Base-by-base conservation (phyloP, 2,329 filamentous ascomycete species). In the Fusarium acutatum region DNA sequence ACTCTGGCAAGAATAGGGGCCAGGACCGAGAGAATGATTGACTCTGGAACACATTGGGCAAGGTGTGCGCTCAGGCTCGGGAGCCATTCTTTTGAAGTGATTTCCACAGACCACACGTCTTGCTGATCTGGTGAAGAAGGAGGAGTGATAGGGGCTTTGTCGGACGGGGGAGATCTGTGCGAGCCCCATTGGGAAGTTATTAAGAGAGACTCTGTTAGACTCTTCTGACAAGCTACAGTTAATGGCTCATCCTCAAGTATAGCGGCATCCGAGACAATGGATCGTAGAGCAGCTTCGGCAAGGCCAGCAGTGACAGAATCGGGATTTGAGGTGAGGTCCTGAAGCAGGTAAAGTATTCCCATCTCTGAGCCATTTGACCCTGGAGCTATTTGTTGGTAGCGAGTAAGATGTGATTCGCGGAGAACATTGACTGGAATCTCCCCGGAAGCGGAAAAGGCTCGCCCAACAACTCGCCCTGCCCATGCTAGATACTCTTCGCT, bases 391-490 rank as follows among this genome's bases (percentile, higher is more conserved):
- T 81, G 86, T 71, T 81, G 83, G 75, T 85, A 91, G 73, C 86
- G 82, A 20, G 83, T 81, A 11, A 92, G 81, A 22, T 84, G 84
- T 3, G 90, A 90, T 78, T 93, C 91, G 32, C 86, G 84, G 3
- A 92, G 80, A 50, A 93, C 84, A 54, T 88, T 88, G 40, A 85
- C 80, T 22, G 90, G 89, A 11, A 94, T 87, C 61, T 90, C 86
- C 4, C 95, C 95, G 34, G 91, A 93, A 22, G 93, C 89, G 43
- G 92, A 91, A 82, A 95, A 98, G 1, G 94, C 92, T 79, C 94
- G 90, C 13, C 97, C 96, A 49, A 98, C 86, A 5, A 95, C 92
- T 71, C 92, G 89, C 7, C 94, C 95, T 49, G 94, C 93, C 97
- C 97, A 99, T 2, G 93, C 84, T 2, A 94, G 84, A 79, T 96